A percentile compares a stretch with the other conserved stretches of the same genome.
phyloP scores from a whole-genome alignment of 23 red algal genomes.

The Agarophyton chilense region DNA sequence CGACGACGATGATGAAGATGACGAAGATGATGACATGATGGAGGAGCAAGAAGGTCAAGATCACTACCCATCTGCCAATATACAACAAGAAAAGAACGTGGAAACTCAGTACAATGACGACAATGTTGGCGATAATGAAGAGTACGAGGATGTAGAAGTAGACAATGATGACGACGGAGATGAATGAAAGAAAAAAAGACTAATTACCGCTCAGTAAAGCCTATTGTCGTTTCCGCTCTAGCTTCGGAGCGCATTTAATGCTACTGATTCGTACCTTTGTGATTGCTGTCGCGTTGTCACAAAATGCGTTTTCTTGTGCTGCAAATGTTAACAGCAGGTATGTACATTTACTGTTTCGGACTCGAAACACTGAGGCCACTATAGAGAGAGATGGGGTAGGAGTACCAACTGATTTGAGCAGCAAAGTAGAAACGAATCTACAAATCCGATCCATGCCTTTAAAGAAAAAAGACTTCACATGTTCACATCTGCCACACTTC shows the following conservation, averaged over 20 bases:
- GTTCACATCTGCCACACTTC: too few species aligned
- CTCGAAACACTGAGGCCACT: too few species aligned
- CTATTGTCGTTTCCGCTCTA: neutral
- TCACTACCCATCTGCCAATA: neutral
- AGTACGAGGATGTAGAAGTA: slow-evolving; percentile 23
- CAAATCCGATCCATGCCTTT: too few species aligned
- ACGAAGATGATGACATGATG: slow-evolving; percentile 57
- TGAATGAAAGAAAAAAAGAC: slow-evolving; percentile 40
- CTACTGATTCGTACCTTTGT: neutral
- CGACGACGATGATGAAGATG: slow-evolving; percentile 32
- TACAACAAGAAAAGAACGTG: neutral
- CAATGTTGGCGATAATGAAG: slow-evolving; percentile 22
- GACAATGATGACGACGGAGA: slow-evolving; percentile 25
- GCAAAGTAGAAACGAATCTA: too few species aligned
- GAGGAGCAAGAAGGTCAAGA: slow-evolving; percentile 26
- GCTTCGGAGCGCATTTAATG: neutral
- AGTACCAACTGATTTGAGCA: too few species aligned
- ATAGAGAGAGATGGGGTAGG: too few species aligned
- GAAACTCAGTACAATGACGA: slow-evolving; percentile 29
- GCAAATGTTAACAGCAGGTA: too few species aligned
- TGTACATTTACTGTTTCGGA: too few species aligned
- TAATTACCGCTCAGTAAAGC: neutral
- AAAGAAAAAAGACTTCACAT: too few species aligned
- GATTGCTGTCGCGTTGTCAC: neutral
- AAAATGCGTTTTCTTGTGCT: neutral